Base-by-base conservation (phyloP, 331 rosid genomes). In the Quercus tomentella region DNA sequence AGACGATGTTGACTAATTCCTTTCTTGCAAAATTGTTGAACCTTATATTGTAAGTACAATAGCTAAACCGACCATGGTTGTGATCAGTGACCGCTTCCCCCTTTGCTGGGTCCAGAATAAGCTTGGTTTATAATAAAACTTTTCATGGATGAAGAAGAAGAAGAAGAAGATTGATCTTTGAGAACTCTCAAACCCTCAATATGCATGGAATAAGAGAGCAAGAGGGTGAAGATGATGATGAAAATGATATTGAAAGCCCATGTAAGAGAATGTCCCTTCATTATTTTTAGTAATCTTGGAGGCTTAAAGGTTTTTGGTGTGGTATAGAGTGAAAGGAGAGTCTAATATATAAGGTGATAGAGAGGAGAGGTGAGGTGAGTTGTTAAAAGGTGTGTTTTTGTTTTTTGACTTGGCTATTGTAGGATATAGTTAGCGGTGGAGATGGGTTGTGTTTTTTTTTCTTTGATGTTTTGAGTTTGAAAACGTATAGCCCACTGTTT, bases 41-140 rank as follows among this genome's bases (percentile, higher is more conserved):
- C 20, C 43, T 65, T 49, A 49, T 12, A 49, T 49, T 49, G 54
- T 49, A 49, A 49, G 54, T 49, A 49, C 12, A 2, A 49, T 3
- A 16, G 15, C 6, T 54, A 65, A 76, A 31, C 57, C 8, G 2
- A 30, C n/a, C 1, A 61, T 62, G 41, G 25, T 18, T 15, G 25
- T 63, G 16, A 0, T 88, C 86, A 90, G 71, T 92, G 97, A 41
- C 97, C 97, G 4, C 87, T 72, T 72, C 97, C 97, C 56, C 81
- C 80, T 70, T 26, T 88, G 88, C 90, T 89, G 57, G 97, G 94
- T 5, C 97, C 94, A 5, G 97, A 91, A 81, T 84, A 80, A 67
- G 91, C 92, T 30, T 45, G 79, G 58, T 55, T 80, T 56, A 84
- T 11, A 56, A 82, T 63, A 5, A 76, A 72, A 77, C 52, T 63